Conservation (phyloP, 768 basidiomycete genomes). For the Terana coerulea region DNA sequence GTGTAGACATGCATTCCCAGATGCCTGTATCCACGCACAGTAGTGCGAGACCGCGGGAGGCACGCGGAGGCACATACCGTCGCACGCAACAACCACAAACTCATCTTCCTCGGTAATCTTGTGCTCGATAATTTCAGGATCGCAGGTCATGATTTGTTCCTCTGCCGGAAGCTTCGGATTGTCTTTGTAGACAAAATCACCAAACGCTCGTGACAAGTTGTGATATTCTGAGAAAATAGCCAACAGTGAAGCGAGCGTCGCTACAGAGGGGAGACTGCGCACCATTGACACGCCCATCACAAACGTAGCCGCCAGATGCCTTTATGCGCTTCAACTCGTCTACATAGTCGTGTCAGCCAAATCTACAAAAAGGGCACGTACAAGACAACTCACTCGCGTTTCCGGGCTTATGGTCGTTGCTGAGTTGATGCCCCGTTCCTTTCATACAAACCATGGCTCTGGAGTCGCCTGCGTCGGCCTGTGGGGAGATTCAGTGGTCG, state of each 20-base stretch:
- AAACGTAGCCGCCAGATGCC: slow-evolving; percentile 91
- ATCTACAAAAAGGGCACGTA: slow-evolving; percentile 1
- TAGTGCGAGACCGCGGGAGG: background rate
- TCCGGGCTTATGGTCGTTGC: slow-evolving; percentile 93
- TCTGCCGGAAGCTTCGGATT: slow-evolving; percentile 78
- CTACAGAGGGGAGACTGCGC: slow-evolving; percentile 5
- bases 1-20: slow-evolving; percentile 95
- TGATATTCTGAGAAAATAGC: slow-evolving; percentile 78
- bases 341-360: slow-evolving; percentile 28
- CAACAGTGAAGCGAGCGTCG: background rate
- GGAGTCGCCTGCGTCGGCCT: slow-evolving; percentile 99
- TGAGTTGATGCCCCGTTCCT: slow-evolving; percentile 87
- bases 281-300: slow-evolving; percentile 97
- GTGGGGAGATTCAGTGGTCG: slow-evolving; percentile 7
- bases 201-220: slow-evolving; percentile 89
- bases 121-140: slow-evolving; percentile 89
- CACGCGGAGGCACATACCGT: slow-evolving; percentile 78
- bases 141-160: slow-evolving; percentile 89
- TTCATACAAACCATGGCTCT: slow-evolving; percentile 81
- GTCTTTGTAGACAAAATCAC: slow-evolving; percentile 99
- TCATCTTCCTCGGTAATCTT: slow-evolving; percentile 86
- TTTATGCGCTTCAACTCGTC: slow-evolving; percentile 84
- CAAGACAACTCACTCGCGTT: slow-evolving; percentile 59
- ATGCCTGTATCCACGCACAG: slow-evolving; percentile 58
- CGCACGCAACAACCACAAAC: slow-evolving; percentile 92